A percentile compares a stretch with the other conserved stretches of the same genome.
These are phyloP conservation scores for Neurospora sp. DNA, from an alignment of 495 filamentous ascomycete species.

Conservation along the genomic window DNA sequence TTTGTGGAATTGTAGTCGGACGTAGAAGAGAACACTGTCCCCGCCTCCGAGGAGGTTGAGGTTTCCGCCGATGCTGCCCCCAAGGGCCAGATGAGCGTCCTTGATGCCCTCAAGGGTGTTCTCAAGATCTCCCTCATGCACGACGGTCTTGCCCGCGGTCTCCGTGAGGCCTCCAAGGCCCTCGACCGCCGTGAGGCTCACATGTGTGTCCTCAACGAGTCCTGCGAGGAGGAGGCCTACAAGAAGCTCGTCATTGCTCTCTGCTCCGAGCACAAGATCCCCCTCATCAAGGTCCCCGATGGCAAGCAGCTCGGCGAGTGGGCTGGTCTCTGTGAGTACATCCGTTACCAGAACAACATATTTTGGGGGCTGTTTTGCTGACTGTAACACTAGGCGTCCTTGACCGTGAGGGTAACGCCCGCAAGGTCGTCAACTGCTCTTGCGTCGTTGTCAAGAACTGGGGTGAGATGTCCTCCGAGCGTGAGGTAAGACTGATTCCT, in stretches of 20 bases:
- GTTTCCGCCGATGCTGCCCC: conserved; percentile 69
- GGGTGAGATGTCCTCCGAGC: conserved; percentile 98
- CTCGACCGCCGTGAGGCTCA: conserved; percentile 96
- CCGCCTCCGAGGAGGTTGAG: conserved; percentile 81
- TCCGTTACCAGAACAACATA: neutral
- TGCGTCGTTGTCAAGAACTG: conserved; percentile 98
- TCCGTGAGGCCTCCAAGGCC: conserved; percentile 95
- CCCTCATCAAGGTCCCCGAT: conserved; percentile 98
- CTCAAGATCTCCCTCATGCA: conserved; percentile 98
- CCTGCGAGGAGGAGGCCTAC: conserved; percentile 99
- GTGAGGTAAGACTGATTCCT: conserved; percentile 18
- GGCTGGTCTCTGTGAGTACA: conserved; percentile 91
- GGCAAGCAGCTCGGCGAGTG: conserved; percentile 99
- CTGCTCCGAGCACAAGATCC: conserved; percentile 98
- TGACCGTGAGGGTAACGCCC: conserved; percentile 96
- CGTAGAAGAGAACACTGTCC: conserved; percentile 70
- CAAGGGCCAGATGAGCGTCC: conserved; percentile 92
- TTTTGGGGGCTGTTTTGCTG: neutral
- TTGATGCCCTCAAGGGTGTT: conserved; percentile 95
- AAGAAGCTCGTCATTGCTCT: conserved; percentile 99
- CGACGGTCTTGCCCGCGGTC: conserved; percentile 95
- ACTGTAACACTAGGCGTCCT: conserved; percentile 60
- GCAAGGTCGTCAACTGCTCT: conserved; percentile 99
- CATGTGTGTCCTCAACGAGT: conserved; percentile 99
- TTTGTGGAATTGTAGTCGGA: conserved; percentile 37